These are phyloP conservation scores for Oryza rufipogon DNA, from an alignment of 176 grass and related monocot species.

Conservation along the genomic window DNA sequence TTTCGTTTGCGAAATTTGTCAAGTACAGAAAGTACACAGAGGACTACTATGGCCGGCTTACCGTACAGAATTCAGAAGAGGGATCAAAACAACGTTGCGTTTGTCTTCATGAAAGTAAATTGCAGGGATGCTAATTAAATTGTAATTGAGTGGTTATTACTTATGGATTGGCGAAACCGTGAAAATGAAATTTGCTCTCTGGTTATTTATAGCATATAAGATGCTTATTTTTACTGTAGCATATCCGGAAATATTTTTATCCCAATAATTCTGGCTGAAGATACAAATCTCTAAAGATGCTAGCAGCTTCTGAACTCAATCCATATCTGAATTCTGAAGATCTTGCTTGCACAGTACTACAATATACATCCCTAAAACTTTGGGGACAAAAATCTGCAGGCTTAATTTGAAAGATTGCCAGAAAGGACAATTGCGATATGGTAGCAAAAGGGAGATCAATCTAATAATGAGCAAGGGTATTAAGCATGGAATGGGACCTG, in stretches of 20 bases:
- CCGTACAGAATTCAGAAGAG: not conserved
- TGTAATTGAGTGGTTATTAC: not conserved
- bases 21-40: conserved; percentile 4
- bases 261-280: not conserved
- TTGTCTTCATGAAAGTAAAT: not conserved
- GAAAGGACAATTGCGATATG: conserved; percentile 1
- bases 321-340: not conserved
- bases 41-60: not conserved
- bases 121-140: not conserved
- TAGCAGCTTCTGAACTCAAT: not conserved
- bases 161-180: not conserved
- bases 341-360: not conserved
- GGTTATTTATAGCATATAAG: not conserved
- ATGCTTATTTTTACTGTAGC: not conserved
- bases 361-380: not conserved
- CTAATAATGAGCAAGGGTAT: conserved; percentile 34
- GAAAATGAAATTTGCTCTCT: not conserved
- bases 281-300: not conserved
- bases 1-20: not conserved
- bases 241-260: not conserved
- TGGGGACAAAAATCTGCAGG: not conserved
- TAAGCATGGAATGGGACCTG: conserved; percentile 34
- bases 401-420: conserved; percentile 15
- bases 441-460: conserved; percentile 20
- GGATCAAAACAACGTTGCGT: not conserved